Percentiles rank a stretch among this genome's conserved stretches.
These are phyloP conservation scores for Ceratocystis harringtonii DNA, from an alignment of 2,329 filamentous ascomycete genomes.

Conservation along the genomic window DNA sequence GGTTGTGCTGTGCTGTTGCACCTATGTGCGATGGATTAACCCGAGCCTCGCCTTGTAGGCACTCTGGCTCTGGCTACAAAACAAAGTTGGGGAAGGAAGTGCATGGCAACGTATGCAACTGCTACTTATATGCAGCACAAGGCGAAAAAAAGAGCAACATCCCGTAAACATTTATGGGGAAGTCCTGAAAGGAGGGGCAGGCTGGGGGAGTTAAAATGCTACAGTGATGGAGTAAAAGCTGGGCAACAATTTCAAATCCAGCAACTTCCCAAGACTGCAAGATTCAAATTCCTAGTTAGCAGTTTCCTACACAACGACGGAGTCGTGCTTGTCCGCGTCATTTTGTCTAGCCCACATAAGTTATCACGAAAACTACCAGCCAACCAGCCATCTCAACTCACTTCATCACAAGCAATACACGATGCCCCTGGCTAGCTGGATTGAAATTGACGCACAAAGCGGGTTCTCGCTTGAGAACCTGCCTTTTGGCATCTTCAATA, in stretches of 20 bases:
- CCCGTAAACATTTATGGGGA: neutral
- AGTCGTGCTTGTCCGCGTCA: neutral
- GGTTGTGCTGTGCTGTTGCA: no score
- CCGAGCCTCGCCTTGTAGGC: neutral
- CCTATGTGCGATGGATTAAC: no score
- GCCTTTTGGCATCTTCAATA: slow-evolving; percentile 60
- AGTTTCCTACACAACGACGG: neutral
- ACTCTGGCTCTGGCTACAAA: neutral
- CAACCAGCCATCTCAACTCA: neutral
- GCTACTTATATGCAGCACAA: no score
- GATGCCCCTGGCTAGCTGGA: slow-evolving; percentile 19
- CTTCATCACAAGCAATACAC: neutral
- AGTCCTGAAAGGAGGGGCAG: slow-evolving; percentile 3
- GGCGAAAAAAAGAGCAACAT: neutral
- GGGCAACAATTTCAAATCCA: neutral
- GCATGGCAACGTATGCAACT: neutral
- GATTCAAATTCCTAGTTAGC: neutral
- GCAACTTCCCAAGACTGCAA: neutral
- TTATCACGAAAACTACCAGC: neutral
- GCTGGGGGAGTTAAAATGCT: no score
- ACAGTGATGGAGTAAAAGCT: neutral
- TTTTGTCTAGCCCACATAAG: neutral
- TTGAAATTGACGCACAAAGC: slow-evolving; percentile 20
- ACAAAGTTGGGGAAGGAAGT: neutral
- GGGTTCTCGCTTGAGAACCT: slow-evolving; percentile 58